These are phyloP conservation scores for Candida dendrica DNA, from an alignment of 805 yeast genomes.

Conservation along the genomic window DNA sequence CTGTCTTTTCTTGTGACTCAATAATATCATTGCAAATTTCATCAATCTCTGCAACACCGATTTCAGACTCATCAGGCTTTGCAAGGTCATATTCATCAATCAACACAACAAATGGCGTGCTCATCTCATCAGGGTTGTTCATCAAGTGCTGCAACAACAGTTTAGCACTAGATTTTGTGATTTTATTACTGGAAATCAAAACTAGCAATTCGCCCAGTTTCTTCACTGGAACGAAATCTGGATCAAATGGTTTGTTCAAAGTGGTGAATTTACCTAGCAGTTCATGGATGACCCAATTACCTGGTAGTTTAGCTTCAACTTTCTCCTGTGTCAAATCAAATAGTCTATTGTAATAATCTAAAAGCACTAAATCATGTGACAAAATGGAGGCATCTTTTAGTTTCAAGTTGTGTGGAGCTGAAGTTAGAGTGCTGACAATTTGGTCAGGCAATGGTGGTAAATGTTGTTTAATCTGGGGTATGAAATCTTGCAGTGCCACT, in stretches of 20 bases:
- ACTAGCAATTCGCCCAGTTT: slow-evolving; percentile 49
- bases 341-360: slow-evolving; percentile 45
- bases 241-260: slow-evolving; percentile 30
- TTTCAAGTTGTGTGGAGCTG: slow-evolving; percentile 46
- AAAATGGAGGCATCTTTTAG: slow-evolving; percentile 72
- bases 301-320: slow-evolving; percentile 34
- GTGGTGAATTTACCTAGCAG: slow-evolving; percentile 62
- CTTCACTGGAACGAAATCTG: slow-evolving; percentile 27
- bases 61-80: slow-evolving; percentile 28
- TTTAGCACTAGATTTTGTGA: slow-evolving; percentile 68
- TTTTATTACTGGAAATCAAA: slow-evolving; percentile 32
- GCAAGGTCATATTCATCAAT: slow-evolving; percentile 49
- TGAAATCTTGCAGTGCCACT: slow-evolving; percentile 36
- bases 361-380: slow-evolving; percentile 41
- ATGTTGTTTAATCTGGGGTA: slow-evolving; percentile 30
- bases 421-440: slow-evolving; percentile 37
- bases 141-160: slow-evolving; percentile 56
- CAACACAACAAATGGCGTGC: slow-evolving; percentile 30
- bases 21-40: slow-evolving; percentile 29
- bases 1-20: slow-evolving; percentile 41
- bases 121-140: slow-evolving; percentile 34
- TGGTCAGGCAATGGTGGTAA: slow-evolving; percentile 62
- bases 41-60: slow-evolving; percentile 23
- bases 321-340: slow-evolving; percentile 22
- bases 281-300: slow-evolving; percentile 82